Percentiles rank a stretch among this genome's conserved stretches.
phyloP scores from a whole-genome alignment of 352 stramenopile species.

The Pythium rishiriense region DNA sequence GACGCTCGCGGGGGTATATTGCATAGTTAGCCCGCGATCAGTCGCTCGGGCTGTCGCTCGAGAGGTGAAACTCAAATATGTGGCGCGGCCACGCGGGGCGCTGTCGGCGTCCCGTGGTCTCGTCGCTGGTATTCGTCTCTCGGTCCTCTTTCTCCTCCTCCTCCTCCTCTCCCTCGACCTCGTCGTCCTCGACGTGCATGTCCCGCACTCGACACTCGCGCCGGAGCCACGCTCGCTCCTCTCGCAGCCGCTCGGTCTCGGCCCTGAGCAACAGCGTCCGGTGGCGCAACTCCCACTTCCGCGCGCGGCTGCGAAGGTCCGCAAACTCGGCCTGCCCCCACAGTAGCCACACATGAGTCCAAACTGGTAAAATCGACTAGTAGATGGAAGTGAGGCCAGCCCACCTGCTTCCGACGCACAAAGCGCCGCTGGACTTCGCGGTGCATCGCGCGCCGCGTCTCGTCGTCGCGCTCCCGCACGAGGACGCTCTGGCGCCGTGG shows the following conservation, averaged over 20 bases:
- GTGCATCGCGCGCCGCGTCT: not conserved
- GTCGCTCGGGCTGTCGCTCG: too few relatives aligned
- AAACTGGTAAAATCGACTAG: not conserved
- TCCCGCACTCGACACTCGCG: not conserved
- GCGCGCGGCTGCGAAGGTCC: not conserved
- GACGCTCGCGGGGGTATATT: not conserved
- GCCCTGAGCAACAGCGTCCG: not conserved
- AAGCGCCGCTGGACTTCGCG: constrained; percentile 10
- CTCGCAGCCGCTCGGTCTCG: not conserved
- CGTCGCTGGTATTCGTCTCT: too few relatives aligned
- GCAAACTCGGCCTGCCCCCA: not conserved
- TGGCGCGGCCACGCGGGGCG: too few relatives aligned
- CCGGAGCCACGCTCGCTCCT: not conserved
- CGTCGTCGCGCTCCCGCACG: not conserved
- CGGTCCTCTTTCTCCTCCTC: not conserved
- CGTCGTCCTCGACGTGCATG: not conserved
- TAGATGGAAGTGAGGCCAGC: not conserved
- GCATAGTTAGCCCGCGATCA: not conserved
- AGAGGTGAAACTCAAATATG: too few relatives aligned
- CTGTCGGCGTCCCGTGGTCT: too few relatives aligned
- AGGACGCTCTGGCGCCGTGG: not conserved
- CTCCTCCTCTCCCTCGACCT: not conserved
- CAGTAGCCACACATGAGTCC: too few relatives aligned
- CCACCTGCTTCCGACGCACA: constrained; percentile 3
- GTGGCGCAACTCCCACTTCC: not conserved